Conservation (phyloP, 345 rosid genomes). For the Dipteronia dyeriana region DNA sequence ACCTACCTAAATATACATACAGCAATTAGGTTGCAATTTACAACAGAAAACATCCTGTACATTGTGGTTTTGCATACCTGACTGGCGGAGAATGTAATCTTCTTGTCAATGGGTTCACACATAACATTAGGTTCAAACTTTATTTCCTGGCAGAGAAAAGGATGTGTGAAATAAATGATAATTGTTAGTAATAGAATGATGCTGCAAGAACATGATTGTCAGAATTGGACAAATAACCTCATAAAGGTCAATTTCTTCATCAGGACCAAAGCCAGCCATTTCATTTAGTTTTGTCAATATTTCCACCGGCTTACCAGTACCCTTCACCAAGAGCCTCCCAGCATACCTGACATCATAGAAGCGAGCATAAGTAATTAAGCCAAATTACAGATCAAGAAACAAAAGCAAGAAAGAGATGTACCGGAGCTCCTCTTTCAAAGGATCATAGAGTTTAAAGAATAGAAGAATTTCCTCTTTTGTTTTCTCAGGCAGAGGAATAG, state of each 20-base stretch:
- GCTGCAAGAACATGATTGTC: neutral
- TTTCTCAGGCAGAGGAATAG: constrained; percentile 66
- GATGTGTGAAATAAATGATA: neutral
- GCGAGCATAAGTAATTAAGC: neutral
- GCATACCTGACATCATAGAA: constrained; percentile 55
- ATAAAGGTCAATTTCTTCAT: constrained; percentile 84
- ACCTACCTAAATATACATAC: neutral
- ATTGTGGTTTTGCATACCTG: constrained; percentile 52
- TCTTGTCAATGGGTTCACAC: constrained; percentile 87
- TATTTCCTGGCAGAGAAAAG: constrained; percentile 64
- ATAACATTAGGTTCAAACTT: constrained; percentile 86
- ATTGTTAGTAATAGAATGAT: constrained; percentile 3
- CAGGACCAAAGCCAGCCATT: constrained; percentile 89
- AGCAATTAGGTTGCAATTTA: neutral
- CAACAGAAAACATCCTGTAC: constrained; percentile 22
- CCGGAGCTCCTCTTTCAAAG: constrained; percentile 73
- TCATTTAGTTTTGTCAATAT: constrained; percentile 68
- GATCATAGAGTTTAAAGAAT: constrained; percentile 90
- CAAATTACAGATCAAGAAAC: neutral
- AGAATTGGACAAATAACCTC: constrained; percentile 55
- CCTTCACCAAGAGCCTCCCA: constrained; percentile 86
- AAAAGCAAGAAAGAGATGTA: constrained; percentile 26
- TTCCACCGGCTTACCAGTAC: constrained; percentile 75
- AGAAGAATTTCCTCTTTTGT: constrained; percentile 86
- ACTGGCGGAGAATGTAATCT: constrained; percentile 57